Conservation (phyloP, 495 filamentous ascomycete genomes). For the Talaromyces borbonicus region DNA sequence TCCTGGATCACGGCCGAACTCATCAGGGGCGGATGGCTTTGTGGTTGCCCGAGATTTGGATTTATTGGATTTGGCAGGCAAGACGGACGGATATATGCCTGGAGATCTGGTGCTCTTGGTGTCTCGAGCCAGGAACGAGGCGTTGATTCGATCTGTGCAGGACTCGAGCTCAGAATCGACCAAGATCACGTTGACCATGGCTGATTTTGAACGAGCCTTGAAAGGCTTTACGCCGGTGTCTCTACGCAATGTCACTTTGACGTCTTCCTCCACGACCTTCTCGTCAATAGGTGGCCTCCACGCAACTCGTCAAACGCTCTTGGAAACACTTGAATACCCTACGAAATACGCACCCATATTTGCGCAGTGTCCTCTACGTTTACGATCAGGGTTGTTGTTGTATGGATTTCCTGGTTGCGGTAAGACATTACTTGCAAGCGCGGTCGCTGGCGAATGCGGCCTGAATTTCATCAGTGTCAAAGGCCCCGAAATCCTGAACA, state of each 20-base stretch:
- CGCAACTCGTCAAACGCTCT: conserved; percentile 71
- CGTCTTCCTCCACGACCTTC: conserved; percentile 80
- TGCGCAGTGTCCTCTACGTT: conserved; percentile 81
- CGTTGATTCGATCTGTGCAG: conserved; percentile 62
- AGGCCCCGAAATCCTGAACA: conserved; percentile 95
- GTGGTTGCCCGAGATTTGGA: conserved; percentile 67
- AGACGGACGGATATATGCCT: conserved; percentile 96
- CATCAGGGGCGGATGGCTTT: conserved; percentile 51
- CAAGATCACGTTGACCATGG: conserved; percentile 50
- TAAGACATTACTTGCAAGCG: conserved; percentile 87
- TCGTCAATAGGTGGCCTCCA: conserved; percentile 81
- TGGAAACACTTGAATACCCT: conserved; percentile 94
- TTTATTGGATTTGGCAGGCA: conserved; percentile 81
- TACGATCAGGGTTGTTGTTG: conserved; percentile 82
- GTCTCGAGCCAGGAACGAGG: conserved; percentile 80
- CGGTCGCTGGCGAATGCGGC: conserved; percentile 91
- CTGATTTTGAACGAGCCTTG: conserved; percentile 74
- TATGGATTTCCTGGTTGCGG: conserved; percentile 96
- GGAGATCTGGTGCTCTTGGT: conserved; percentile 83
- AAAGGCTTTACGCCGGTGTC: conserved; percentile 92
- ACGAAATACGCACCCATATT: conserved; percentile 98
- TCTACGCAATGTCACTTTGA: conserved; percentile 85
- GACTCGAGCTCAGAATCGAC: conserved; percentile 23
- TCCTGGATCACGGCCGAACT: conserved; percentile 33
- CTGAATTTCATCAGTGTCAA: conserved; percentile 98